A percentile compares a stretch with the other conserved stretches of the same genome.
These are phyloP conservation scores for Taphrina flavorubra DNA, from an alignment of 1,139 yeast species.

Conservation along the genomic window DNA sequence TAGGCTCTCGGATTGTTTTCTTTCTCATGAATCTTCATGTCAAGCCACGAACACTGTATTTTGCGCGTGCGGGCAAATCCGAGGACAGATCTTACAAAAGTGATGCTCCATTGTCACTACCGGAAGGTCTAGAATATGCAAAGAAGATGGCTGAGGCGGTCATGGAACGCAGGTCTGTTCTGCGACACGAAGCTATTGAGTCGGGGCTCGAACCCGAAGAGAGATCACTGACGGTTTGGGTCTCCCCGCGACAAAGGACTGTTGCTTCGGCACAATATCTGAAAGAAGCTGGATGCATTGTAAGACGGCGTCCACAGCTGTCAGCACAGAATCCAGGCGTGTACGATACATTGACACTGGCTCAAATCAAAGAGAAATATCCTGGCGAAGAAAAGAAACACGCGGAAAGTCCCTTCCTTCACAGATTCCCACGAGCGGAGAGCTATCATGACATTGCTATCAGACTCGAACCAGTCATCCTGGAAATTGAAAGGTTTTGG, in stretches of 20 bases:
- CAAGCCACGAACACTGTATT: slow-evolving; percentile 46
- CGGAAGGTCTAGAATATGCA: slow-evolving; percentile 54
- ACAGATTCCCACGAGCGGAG: slow-evolving; percentile 88
- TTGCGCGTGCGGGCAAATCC: slow-evolving; percentile 52
- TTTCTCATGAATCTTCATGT: slow-evolving; percentile 51
- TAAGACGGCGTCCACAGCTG: slow-evolving; percentile 78
- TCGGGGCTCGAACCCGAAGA: slow-evolving; percentile 24
- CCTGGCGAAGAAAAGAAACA: slow-evolving; percentile 76
- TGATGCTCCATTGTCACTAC: slow-evolving; percentile 31
- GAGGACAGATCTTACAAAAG: slow-evolving; percentile 46
- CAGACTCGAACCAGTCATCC: slow-evolving; percentile 86
- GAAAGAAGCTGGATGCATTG: slow-evolving; percentile 59
- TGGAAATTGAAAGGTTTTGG: slow-evolving; percentile 50
- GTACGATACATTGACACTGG: slow-evolving; percentile 69
- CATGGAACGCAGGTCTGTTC: slow-evolving; percentile 51
- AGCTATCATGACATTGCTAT: slow-evolving; percentile 95
- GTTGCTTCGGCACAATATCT: slow-evolving; percentile 77
- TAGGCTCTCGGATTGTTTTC: slow-evolving; percentile 75
- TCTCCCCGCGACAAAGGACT: slow-evolving; percentile 85
- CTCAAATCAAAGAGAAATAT: slow-evolving; percentile 63
- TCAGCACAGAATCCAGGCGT: slow-evolving; percentile 92
- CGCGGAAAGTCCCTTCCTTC: slow-evolving; percentile 83
- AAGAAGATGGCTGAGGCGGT: slow-evolving; percentile 54
- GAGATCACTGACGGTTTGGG: slow-evolving; percentile 65
- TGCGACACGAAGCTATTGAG: slow-evolving; percentile 44